Evolutionary conservation across 768 basidiomycete species (phyloP).

Genomic region (Trametes maxima): DNA sequence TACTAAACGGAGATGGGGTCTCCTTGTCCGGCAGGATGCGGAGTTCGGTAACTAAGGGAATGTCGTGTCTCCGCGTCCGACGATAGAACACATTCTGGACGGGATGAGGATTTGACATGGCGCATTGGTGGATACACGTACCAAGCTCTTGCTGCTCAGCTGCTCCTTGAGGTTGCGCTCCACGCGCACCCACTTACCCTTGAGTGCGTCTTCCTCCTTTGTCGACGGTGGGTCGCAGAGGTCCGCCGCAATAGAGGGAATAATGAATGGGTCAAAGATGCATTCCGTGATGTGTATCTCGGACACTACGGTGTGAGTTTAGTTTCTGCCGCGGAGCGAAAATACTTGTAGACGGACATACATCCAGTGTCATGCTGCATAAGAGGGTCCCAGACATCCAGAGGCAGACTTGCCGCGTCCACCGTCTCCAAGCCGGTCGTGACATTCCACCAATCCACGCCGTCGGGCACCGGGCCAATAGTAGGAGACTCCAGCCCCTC

Average conservation of each 20-base stretch:
- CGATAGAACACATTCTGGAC: slow-evolving; percentile 77
- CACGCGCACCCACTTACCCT: slow-evolving; percentile 90
- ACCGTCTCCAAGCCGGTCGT: slow-evolving; percentile 42
- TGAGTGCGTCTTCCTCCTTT: slow-evolving; percentile 70
- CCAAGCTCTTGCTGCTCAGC: slow-evolving; percentile 60
- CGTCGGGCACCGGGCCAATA: slow-evolving; percentile 27
- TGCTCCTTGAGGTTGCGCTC: slow-evolving; percentile 77
- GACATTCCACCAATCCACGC: slow-evolving; percentile 74
- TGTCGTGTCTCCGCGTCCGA: slow-evolving; percentile 79
- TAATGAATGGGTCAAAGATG: slow-evolving; percentile 58
- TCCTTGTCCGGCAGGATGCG: slow-evolving; percentile 61
- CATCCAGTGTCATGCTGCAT: slow-evolving; percentile 75
- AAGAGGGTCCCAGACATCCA: slow-evolving; percentile 80
- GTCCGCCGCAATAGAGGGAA: slow-evolving; percentile 38
- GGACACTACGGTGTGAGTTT: slow-evolving; percentile 53
- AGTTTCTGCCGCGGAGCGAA: neutral
- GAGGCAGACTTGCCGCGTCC: slow-evolving; percentile 70
- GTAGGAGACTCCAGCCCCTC: slow-evolving; percentile 1
- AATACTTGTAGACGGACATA: slow-evolving; percentile 33
- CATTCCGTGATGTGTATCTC: slow-evolving; percentile 78
- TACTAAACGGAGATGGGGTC: slow-evolving; percentile 45
- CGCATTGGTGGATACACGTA: slow-evolving; percentile 37
- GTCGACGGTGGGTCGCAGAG: slow-evolving; percentile 73
- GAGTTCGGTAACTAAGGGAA: slow-evolving; percentile 77
- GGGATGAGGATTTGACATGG: neutral